Evolutionary conservation across 1,284 basidiomycete species (phyloP), one percentile per base, ranked within the genome.

Genomic region (Ganoderma lucidum): DNA sequence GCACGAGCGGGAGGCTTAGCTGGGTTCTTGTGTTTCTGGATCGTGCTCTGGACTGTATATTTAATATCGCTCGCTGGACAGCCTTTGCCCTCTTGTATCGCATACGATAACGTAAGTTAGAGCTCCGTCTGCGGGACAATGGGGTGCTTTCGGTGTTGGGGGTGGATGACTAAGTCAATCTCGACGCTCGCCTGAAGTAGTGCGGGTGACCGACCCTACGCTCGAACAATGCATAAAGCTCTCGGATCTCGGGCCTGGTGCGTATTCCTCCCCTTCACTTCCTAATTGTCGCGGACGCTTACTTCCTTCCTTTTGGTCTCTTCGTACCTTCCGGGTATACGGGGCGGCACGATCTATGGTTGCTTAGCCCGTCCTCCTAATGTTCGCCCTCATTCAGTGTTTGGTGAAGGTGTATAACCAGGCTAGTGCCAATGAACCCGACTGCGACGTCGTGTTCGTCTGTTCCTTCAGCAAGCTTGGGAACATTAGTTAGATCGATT

Each of bases 401-500:
- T 32, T 23, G 3, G 65, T 74, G 19, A 74, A 71, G 1, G 66
- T 74, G 28, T 74, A 74, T 55, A 72, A 72, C n/a, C 66, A 67
- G 3, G 39, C 60, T 19, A 71, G 73, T 23, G 62, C 69, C 23
- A 9, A 53, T 67, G 59, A 32, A 59, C 17, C 65, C 70, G 6
- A 56, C 63, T 6, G 69, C 63, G 28, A 37, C 65, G 23, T 41
- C 60, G n/a, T 63, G 59, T 35, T 62, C 61, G 8, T 62, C 42
- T 23, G 68, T 30, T 41, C 66, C 63, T 30, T 56, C 62, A 32
- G 53, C 56, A 32, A 66, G 64, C 17, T 62, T 53, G 55, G 55
- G 30, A 56, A 56, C 15, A 8, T 56, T 15, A 30, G 30, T 4
- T 56, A 30, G 55, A 35, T 56, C 32, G 35, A 14, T 19, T 30